A percentile compares a stretch with the other conserved stretches of the same genome.
Conservation (phyloP, 352 stramenopile genomes). For the Phytophthora idaei region DNA sequence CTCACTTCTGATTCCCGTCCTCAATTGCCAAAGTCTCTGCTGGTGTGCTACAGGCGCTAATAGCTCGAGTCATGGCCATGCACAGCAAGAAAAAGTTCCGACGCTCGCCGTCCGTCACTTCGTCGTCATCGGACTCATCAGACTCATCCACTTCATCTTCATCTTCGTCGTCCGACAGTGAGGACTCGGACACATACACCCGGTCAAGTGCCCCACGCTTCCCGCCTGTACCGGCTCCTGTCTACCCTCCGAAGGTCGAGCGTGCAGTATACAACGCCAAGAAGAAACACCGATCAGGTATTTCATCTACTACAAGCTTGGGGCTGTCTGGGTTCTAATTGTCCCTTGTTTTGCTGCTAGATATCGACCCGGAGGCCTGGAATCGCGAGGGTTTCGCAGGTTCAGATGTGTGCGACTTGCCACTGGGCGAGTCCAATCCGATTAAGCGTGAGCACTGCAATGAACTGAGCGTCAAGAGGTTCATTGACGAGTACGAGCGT, state of each 20-base stretch:
- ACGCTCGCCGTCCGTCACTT: constrained; percentile 56
- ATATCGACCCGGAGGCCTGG: constrained; percentile 73
- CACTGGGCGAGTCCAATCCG: constrained; percentile 64
- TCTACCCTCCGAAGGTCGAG: constrained; percentile 55
- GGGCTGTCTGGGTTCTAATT: neutral
- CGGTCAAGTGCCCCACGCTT: constrained; percentile 43
- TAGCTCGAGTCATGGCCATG: constrained; percentile 20
- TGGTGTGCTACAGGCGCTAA: constrained; percentile 1
- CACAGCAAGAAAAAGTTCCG: constrained; percentile 36
- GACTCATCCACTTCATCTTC: constrained; percentile 38
- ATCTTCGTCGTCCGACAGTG: constrained; percentile 45
- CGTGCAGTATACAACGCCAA: constrained; percentile 63
- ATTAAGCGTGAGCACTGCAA: constrained; percentile 78
- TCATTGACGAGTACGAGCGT: constrained; percentile 88
- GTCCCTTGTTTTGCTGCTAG: constrained; percentile 28
- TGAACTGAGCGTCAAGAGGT: constrained; percentile 79
- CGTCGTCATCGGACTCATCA: constrained; percentile 41
- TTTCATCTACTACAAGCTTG: neutral
- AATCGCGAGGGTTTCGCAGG: constrained; percentile 80
- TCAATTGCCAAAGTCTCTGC: constrained; percentile 11
- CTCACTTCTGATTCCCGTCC: constrained; percentile 17
- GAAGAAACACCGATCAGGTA: constrained; percentile 77
- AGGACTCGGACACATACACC: constrained; percentile 15
- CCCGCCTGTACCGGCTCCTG: constrained; percentile 49
- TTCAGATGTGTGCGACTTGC: constrained; percentile 81